These are phyloP conservation scores for Fusarium tupiense DNA, from an alignment of 2,329 filamentous ascomycete species.

Conservation along the genomic window DNA sequence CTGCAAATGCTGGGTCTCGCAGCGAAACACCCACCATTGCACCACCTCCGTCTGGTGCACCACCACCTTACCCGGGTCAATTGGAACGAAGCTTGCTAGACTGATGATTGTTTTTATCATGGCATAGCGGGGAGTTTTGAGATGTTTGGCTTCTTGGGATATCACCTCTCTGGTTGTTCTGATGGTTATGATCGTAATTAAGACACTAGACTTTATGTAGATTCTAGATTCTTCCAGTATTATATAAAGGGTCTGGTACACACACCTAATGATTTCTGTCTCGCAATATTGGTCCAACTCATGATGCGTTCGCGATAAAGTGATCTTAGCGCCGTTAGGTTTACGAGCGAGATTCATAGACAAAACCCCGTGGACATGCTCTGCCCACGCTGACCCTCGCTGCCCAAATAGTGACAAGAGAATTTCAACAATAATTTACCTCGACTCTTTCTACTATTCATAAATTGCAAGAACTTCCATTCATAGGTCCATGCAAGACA, in stretches of 20 bases:
- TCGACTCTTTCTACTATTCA: neutral
- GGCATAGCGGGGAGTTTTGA: slow-evolving; percentile 33
- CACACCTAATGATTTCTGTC: neutral
- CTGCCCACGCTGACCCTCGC: neutral
- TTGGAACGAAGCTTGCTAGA: slow-evolving; percentile 37
- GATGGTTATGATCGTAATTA: neutral
- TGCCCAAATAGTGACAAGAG: neutral
- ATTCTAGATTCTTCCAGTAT: slow-evolving; percentile 23
- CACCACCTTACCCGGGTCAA: slow-evolving; percentile 17
- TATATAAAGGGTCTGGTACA: neutral
- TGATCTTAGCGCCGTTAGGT: neutral
- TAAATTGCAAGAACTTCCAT: neutral
- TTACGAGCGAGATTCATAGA: neutral
- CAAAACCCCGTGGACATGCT: no score
- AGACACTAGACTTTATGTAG: slow-evolving; percentile 10
- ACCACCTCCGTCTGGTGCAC: slow-evolving; percentile 37
- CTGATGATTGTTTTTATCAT: slow-evolving; percentile 16
- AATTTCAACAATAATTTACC: neutral
- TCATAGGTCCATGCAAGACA: neutral
- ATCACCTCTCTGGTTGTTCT: neutral
- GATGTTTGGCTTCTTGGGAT: slow-evolving; percentile 8
- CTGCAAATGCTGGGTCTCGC: slow-evolving; percentile 16
- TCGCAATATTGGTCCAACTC: neutral
- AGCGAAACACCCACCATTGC: slow-evolving; percentile 9
- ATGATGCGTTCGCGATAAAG: no score